These are phyloP conservation scores for Arthroderma uncinatum DNA, from an alignment of 2,329 filamentous ascomycete species.

Conservation along the genomic window DNA sequence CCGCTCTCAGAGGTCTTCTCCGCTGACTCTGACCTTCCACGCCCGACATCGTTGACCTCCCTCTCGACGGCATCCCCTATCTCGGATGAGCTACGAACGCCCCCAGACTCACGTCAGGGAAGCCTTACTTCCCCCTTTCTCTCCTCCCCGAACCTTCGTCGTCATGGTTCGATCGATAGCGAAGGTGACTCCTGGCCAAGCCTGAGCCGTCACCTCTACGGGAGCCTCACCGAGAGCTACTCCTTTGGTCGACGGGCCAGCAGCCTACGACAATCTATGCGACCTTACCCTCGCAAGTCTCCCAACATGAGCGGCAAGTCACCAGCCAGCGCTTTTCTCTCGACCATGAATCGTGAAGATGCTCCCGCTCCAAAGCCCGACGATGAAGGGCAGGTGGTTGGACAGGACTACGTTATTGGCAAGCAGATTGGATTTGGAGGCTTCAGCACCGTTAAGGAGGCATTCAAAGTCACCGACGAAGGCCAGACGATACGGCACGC, in stretches of 20 bases:
- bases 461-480: slow-evolving; percentile 49
- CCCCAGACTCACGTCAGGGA: slow-evolving; percentile 28
- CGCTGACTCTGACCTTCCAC: slow-evolving; percentile 24
- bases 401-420: slow-evolving; percentile 55
- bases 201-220: slow-evolving; percentile 18
- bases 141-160: slow-evolving; percentile 28
- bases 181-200: slow-evolving; percentile 31
- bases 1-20: slow-evolving; percentile 10
- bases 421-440: slow-evolving; percentile 55
- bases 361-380: slow-evolving; percentile 43
- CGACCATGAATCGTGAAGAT: slow-evolving; percentile 39
- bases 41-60: slow-evolving; percentile 35
- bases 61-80: slow-evolving; percentile 34
- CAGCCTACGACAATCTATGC: slow-evolving; percentile 27
- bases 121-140: slow-evolving; percentile 30
- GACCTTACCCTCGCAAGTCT: slow-evolving; percentile 37
- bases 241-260: slow-evolving; percentile 23
- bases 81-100: slow-evolving; percentile 32
- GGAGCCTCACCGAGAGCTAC: slow-evolving; percentile 28
- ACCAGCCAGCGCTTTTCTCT: slow-evolving; percentile 47
- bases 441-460: slow-evolving; percentile 57
- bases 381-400: slow-evolving; percentile 57
- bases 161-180: slow-evolving; percentile 31
- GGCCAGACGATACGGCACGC: slow-evolving; percentile 44
- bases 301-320: slow-evolving; percentile 44